Evolutionary conservation across 352 stramenopile species (phyloP).

Genomic region (Halophytophthora batemanensis): DNA sequence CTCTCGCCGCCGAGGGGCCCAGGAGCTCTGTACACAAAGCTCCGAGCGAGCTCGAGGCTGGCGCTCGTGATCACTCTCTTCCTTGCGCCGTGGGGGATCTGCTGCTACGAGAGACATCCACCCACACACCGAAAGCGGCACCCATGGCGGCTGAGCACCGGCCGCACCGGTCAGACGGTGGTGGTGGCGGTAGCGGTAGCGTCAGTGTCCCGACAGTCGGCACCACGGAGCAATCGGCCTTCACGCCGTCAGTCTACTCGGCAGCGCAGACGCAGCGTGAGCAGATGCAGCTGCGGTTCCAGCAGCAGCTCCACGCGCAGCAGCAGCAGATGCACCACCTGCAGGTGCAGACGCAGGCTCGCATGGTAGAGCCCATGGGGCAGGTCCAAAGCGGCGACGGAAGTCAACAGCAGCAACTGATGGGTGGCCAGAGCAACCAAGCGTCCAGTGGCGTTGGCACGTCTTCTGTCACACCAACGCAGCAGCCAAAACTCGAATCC

Average conservation of each 20-base stretch:
- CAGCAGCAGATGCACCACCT: constrained; percentile 11
- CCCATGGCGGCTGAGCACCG: constrained; percentile 18
- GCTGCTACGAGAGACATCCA: too few species aligned
- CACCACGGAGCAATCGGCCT: constrained; percentile 9
- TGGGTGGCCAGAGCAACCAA: too few species aligned
- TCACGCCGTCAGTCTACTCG: constrained; percentile 12
- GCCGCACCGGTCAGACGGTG: constrained; percentile 5
- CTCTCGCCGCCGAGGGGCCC: too few species aligned
- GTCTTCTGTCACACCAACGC: neutral
- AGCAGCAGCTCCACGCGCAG: constrained; percentile 22
- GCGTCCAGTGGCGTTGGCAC: too few species aligned
- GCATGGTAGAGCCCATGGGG: constrained; percentile 13
- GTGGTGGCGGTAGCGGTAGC: constrained; percentile 1
- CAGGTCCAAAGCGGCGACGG: constrained; percentile 14
- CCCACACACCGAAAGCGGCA: too few species aligned
- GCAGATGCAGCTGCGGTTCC: constrained; percentile 28
- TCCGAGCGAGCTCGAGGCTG: too few species aligned
- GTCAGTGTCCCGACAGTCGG: constrained; percentile 1
- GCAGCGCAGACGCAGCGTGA: constrained; percentile 9
- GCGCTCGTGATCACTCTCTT: too few species aligned
- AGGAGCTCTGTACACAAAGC: too few species aligned
- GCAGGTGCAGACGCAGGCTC: constrained; percentile 6
- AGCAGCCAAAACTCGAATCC: neutral
- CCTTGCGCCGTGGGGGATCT: too few species aligned
- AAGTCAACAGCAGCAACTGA: constrained; percentile 3